Base-by-base conservation (phyloP, 371 early-diverging fungal species). In the Parasitella parasitica region DNA sequence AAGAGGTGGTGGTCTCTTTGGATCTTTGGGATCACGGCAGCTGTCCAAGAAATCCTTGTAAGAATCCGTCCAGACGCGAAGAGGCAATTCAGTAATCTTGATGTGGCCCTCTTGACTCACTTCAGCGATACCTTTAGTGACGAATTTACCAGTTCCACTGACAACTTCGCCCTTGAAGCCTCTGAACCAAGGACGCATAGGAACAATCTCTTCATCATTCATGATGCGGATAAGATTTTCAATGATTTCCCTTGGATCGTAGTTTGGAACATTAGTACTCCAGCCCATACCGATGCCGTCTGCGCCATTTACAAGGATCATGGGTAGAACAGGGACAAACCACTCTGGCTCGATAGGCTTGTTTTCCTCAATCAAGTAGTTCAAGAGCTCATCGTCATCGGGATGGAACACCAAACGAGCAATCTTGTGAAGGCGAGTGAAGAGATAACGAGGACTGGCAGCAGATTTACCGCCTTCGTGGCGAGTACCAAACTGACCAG, bases 211-310 rank as follows among this genome's bases (percentile, higher is more conserved):
- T 68, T 94, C 81, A 24, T 83, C 91, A 6, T 86, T 71, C 89
- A 99, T 94, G 38, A 96, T 58, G 1, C 91, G 87, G n/a, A 82
- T 69, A 28, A 99, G 58, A 67, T 99, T 99, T 22, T 88, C 84
- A 3, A 97, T 89, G 54, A 99, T 87, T 56, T 99, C 99, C n/a
- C 71, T 69, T 3, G 99, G 99, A 69, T 95, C 96, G 73, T 90
- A 94, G 72, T 89, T 90, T 39, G 94, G 94, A 56, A 94, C 89
- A 36, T 55, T 80, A 0, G 94, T 89, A 71, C 91, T 91, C 94
- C 93, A 94, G 7, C 76, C 99, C 12, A 99, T 99, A 35, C 99
- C 99, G 60, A 99, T 99, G 64, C 99, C 99, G 27, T 98, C 97
- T 1, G 93, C 87, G 27, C 99, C 99, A 74, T 99, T 99, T 8